Conservation (phyloP, 75 land plant genomes). For the Pinus tabuliformis region DNA sequence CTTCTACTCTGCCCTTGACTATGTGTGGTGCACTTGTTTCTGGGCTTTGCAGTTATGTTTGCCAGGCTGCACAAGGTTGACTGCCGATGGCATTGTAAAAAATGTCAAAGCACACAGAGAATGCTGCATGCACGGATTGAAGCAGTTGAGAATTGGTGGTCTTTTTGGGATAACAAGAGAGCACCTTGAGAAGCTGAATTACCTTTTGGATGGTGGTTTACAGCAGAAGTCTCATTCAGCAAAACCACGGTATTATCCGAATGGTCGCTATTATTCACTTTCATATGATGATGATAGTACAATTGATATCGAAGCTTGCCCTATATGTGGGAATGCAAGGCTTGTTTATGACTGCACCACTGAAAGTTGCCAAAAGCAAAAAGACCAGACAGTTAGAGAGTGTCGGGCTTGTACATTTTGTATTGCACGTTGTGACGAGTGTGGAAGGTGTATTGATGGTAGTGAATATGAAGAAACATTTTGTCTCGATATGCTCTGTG, state of each 20-base stretch:
- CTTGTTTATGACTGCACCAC: conserved; percentile 74
- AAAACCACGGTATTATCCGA: conserved; percentile 49
- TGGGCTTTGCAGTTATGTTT: too few relatives aligned
- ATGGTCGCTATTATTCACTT: conserved; percentile 23
- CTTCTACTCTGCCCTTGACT: too few relatives aligned
- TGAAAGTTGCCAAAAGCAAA: conserved; percentile 31
- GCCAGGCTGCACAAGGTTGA: conserved; percentile 49
- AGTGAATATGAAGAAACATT: conserved; percentile 72
- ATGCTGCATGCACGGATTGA: conserved; percentile 25
- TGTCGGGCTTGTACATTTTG: conserved; percentile 78
- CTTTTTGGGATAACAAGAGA: conserved; percentile 49
- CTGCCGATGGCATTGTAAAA: conserved; percentile 51
- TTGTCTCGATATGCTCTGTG: conserved; percentile 47
- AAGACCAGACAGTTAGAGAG: neutral
- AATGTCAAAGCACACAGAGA: conserved; percentile 24
- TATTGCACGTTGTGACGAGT: conserved; percentile 62
- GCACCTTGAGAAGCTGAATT: conserved; percentile 46
- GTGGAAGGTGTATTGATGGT: conserved; percentile 65
- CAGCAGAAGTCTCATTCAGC: neutral
- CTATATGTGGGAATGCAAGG: conserved; percentile 38
- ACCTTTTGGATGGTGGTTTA: conserved; percentile 25
- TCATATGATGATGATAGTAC: conserved; percentile 43
- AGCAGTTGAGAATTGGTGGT: conserved; percentile 54
- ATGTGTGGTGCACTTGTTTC: too few relatives aligned
- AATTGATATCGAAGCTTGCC: conserved; percentile 61